These are phyloP conservation scores for Trypanosoma rangeli DNA, from an alignment of 208 protist species.

Conservation along the genomic window DNA sequence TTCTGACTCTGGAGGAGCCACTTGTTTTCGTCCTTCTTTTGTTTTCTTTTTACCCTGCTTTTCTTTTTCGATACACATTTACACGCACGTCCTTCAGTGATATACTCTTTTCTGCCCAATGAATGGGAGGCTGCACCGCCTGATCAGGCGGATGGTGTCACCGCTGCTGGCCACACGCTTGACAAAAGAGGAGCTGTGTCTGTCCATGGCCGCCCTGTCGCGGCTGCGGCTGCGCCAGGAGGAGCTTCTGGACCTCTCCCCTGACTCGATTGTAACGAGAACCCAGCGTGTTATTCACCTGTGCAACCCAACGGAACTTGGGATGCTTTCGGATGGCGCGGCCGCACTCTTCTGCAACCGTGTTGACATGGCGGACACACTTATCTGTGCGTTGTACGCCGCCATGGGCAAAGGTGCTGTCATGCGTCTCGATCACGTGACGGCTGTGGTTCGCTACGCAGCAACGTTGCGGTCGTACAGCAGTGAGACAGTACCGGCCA, in stretches of 20 bases:
- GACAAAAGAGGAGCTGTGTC: slow-evolving; percentile 60
- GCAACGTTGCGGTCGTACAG: slow-evolving; percentile 9
- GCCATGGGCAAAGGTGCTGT: slow-evolving; percentile 6
- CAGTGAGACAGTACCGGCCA: slow-evolving; percentile 12
- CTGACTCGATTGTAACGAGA: slow-evolving; percentile 12
- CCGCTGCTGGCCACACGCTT: slow-evolving; percentile 35
- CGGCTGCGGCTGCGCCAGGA: slow-evolving; percentile 28
- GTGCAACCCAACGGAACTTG: slow-evolving; percentile 58
- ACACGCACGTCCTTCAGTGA: background rate
- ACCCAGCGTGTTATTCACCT: slow-evolving; percentile 38
- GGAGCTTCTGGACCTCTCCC: background rate
- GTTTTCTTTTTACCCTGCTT: background rate
- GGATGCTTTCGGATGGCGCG: slow-evolving; percentile 61
- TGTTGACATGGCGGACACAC: slow-evolving; percentile 34
- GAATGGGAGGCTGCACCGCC: slow-evolving; percentile 24
- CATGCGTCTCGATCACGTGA: slow-evolving; percentile 14
- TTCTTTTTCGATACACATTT: background rate
- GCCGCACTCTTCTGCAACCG: slow-evolving; percentile 33
- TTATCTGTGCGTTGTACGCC: slow-evolving; percentile 38
- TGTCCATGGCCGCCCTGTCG: slow-evolving; percentile 57
- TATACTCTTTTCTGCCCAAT: slow-evolving; percentile 6
- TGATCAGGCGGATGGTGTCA: slow-evolving; percentile 30
- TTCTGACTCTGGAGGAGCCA: background rate
- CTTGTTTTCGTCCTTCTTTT: background rate
- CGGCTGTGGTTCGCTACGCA: slow-evolving; percentile 19